A percentile compares a stretch with the other conserved stretches of the same genome.
Conservation (phyloP, 75 land plant species). For the Ceratopteris richardii region DNA sequence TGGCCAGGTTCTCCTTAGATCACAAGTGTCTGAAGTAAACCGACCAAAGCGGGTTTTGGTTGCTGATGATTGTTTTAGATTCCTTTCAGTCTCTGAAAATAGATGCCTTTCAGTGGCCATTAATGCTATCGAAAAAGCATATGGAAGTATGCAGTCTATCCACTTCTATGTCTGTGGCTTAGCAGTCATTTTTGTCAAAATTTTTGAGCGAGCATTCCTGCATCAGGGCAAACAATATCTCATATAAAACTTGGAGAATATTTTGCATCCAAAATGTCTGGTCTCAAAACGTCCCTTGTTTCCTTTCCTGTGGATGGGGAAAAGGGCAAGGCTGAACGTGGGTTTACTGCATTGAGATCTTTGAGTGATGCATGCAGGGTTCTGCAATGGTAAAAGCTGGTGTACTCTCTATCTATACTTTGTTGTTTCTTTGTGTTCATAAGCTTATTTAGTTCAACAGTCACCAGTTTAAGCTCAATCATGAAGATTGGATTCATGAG, state of each 20-base stretch:
- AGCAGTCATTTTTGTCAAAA: neutral
- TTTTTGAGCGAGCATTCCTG: neutral
- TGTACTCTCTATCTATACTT: neutral
- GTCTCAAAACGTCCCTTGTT: conserved; percentile 43
- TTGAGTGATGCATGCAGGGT: conserved; percentile 54
- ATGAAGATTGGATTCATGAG: conserved; percentile 53
- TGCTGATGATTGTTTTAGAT: conserved; percentile 86
- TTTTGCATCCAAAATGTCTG: conserved; percentile 60
- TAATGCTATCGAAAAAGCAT: conserved; percentile 45
- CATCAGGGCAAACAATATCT: conserved; percentile 53
- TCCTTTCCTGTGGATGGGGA: conserved; percentile 31
- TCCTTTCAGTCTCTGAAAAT: conserved; percentile 49
- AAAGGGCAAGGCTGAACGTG: conserved; percentile 29
- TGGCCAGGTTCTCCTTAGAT: conserved; percentile 56
- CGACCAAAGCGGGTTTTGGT: conserved; percentile 45
- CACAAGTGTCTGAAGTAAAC: conserved; percentile 30
- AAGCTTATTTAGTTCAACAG: conserved; percentile 18
- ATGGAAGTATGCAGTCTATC: conserved; percentile 62
- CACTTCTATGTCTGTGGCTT: neutral
- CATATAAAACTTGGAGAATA: conserved; percentile 59
- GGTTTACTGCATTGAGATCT: conserved; percentile 38
- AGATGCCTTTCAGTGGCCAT: conserved; percentile 40
- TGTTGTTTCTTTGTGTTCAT: too few relatives aligned
- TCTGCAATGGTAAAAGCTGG: conserved; percentile 56
- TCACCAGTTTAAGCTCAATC: conserved; percentile 61